Percentiles rank a stretch among this genome's conserved stretches.
Conservation (phyloP, 225 moss, liverwort and hornwort genomes). For the Lunularia cruciata region DNA sequence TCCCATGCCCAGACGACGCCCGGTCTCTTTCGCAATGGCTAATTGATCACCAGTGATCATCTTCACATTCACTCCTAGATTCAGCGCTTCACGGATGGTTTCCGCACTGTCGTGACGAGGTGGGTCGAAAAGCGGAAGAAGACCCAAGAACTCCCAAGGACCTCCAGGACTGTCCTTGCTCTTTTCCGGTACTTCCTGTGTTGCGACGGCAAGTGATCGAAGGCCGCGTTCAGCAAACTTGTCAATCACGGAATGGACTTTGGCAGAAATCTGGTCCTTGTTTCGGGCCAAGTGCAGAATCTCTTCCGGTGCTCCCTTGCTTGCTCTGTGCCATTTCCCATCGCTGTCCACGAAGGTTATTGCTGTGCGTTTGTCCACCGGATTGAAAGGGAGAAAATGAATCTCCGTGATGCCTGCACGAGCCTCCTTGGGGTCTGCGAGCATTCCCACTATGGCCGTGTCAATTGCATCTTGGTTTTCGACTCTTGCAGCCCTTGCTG, state of each 20-base stretch:
- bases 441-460: slow-evolving; percentile 47
- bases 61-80: slow-evolving; percentile 49
- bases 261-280: slow-evolving; percentile 25
- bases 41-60: slow-evolving; percentile 43
- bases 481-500: slow-evolving; percentile 46
- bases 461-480: slow-evolving; percentile 58
- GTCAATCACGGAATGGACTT: slow-evolving; percentile 43
- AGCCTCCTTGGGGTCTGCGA: slow-evolving; percentile 48
- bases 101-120: slow-evolving; percentile 52
- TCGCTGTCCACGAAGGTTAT: slow-evolving; percentile 43
- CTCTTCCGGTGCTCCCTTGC: slow-evolving; percentile 47
- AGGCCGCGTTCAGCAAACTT: slow-evolving; percentile 49
- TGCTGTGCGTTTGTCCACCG: slow-evolving; percentile 48
- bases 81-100: slow-evolving; percentile 43
- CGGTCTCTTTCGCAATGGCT: slow-evolving; percentile 13
- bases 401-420: slow-evolving; percentile 37
- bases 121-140: slow-evolving; percentile 46
- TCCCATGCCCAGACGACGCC: slow-evolving; percentile 8
- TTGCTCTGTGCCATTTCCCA: slow-evolving; percentile 41
- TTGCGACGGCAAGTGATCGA: slow-evolving; percentile 46
- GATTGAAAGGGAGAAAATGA: slow-evolving; percentile 48
- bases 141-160: slow-evolving; percentile 43
- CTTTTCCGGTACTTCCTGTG: slow-evolving; percentile 40
- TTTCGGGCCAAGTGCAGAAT: slow-evolving; percentile 39
- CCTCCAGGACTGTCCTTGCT: slow-evolving; percentile 41